Conservation (phyloP, 148 eudicot genomes). For the Rhododendron kiyosumense region DNA sequence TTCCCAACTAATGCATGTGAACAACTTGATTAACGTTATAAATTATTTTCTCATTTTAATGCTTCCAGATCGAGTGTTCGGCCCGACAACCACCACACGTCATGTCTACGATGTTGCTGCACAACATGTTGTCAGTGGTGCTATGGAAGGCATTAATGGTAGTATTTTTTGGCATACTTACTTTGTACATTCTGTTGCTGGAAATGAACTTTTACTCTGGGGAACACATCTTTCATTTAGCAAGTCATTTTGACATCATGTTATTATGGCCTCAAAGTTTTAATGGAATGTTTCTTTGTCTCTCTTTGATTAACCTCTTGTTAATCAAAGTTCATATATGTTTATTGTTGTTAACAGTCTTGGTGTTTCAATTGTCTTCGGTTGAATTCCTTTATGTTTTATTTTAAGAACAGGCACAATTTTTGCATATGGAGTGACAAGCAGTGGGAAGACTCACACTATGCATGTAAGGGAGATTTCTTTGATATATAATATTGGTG, state of each 20-base stretch:
- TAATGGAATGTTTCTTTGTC: neutral
- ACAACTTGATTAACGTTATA: neutral
- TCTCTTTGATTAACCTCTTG: neutral
- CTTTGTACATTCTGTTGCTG: neutral
- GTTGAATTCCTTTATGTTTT: slow-evolving; percentile 10
- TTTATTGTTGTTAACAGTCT: neutral
- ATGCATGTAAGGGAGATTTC: slow-evolving; percentile 72
- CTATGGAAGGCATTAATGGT: slow-evolving; percentile 98
- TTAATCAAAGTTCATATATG: neutral
- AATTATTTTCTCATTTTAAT: neutral
- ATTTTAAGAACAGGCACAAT: slow-evolving; percentile 65
- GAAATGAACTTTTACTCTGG: neutral
- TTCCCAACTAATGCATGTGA: neutral
- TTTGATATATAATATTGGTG: neutral
- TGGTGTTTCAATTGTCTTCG: neutral
- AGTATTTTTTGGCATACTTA: slow-evolving; percentile 10
- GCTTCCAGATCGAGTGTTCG: slow-evolving; percentile 82
- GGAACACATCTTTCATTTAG: neutral
- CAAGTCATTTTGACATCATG: neutral
- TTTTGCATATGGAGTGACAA: slow-evolving; percentile 97
- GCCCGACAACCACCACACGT: slow-evolving; percentile 96
- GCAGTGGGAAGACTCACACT: slow-evolving; percentile 98
- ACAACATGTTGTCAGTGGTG: slow-evolving; percentile 85
- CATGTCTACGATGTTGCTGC: slow-evolving; percentile 97
- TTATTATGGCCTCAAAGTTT: slow-evolving; percentile 2